Percentiles rank a stretch among this genome's conserved stretches.
phyloP scores from a whole-genome alignment of 148 eudicot species.

The Nepenthes mirabilis region DNA sequence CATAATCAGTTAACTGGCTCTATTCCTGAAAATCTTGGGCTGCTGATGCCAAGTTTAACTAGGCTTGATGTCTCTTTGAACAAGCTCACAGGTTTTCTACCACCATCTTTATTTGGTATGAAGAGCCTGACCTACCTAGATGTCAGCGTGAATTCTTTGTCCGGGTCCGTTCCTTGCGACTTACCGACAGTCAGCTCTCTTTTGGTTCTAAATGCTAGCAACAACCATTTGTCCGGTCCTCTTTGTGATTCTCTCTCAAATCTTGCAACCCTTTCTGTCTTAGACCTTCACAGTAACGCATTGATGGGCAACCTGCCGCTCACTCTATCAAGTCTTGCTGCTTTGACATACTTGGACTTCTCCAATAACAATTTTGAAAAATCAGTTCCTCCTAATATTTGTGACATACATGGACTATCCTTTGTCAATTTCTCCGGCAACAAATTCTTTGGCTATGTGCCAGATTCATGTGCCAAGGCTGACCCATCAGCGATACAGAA shows the following conservation, averaged over 20 bases:
- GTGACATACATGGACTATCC: conserved; percentile 44
- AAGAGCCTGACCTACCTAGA: conserved; percentile 52
- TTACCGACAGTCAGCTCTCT: conserved; percentile 33
- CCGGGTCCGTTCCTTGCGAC: conserved; percentile 44
- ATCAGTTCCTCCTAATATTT: conserved; percentile 51
- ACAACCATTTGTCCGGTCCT: conserved; percentile 49
- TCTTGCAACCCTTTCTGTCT: conserved; percentile 51
- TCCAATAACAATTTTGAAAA: conserved; percentile 48
- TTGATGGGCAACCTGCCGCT: conserved; percentile 49
- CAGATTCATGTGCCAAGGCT: conserved; percentile 35
- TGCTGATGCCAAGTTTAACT: conserved; percentile 45
- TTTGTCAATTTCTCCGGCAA: conserved; percentile 55
- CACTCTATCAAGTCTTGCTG: conserved; percentile 44
- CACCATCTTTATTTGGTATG: conserved; percentile 42
- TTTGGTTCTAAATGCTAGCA: conserved; percentile 61
- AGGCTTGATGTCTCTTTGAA: conserved; percentile 70
- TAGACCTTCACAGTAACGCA: conserved; percentile 69
- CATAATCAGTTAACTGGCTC: conserved; percentile 57
- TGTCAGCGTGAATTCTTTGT: conserved; percentile 52
- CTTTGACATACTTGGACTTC: conserved; percentile 78
- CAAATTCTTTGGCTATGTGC: conserved; percentile 39
- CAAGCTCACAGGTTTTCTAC: conserved; percentile 40
- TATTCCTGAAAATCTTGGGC: conserved; percentile 41
- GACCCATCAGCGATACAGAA: conserved; percentile 20
- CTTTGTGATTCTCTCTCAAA: conserved; percentile 51